These are phyloP conservation scores for Sordariomycetes sp. DNA, from an alignment of 2,329 filamentous ascomycete genomes.

Conservation along the genomic window DNA sequence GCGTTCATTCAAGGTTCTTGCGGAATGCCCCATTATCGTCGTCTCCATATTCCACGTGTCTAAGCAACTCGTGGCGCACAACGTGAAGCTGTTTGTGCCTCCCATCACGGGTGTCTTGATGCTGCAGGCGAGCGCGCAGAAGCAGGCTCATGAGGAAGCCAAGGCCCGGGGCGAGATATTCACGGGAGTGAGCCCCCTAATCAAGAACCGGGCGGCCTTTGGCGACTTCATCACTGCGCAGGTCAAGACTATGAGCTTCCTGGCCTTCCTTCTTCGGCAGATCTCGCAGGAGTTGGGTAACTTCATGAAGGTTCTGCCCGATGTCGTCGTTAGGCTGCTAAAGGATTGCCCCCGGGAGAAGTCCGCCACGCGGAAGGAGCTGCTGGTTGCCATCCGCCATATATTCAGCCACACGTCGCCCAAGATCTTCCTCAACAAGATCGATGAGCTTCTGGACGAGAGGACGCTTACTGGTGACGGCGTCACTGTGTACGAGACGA, in stretches of 20 bases:
- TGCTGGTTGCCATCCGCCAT: constrained; percentile 91
- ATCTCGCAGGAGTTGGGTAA: constrained; percentile 81
- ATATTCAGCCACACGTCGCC: constrained; percentile 99
- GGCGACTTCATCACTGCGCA: constrained; percentile 97
- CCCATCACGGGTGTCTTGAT: constrained; percentile 84
- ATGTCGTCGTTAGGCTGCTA: constrained; percentile 80
- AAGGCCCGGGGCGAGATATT: constrained; percentile 71
- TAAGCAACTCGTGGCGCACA: constrained; percentile 63
- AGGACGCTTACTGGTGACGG: constrained; percentile 91
- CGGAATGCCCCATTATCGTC: constrained; percentile 96
- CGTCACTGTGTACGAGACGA: constrained; percentile 90
- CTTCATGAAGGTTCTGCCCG: constrained; percentile 75
- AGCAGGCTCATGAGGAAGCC: constrained; percentile 82
- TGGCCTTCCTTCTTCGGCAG: constrained; percentile 83
- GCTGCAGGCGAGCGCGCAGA: constrained; percentile 85
- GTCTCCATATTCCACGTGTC: constrained; percentile 97
- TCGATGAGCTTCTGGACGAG: constrained; percentile 91
- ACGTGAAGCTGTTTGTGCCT: constrained; percentile 87
- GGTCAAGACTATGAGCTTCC: constrained; percentile 98
- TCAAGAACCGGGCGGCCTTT: constrained; percentile 88
- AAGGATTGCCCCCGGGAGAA: constrained; percentile 94
- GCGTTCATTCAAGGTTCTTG: constrained; percentile 97
- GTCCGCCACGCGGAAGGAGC: constrained; percentile 84
- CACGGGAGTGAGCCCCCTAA: constrained; percentile 84
- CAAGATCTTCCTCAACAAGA: constrained; percentile 87